Conservation (phyloP, 352 stramenopile genomes). For the Peronospora tabacina region DNA sequence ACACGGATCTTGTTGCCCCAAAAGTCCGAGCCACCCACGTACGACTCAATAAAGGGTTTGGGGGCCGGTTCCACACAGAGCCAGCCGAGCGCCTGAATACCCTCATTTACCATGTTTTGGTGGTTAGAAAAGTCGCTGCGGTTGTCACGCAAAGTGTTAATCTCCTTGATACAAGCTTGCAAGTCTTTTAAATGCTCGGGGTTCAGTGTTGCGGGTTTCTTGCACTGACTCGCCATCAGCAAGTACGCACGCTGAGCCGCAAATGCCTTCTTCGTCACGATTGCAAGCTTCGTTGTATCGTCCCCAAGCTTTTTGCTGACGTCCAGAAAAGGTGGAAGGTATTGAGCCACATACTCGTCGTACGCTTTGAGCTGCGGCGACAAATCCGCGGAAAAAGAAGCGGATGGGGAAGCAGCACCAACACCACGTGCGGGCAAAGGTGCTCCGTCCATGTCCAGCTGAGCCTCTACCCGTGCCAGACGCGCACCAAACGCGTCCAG, state of each 20-base stretch:
- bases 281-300: slow-evolving; percentile 74
- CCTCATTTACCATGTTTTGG: slow-evolving; percentile 86
- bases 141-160: slow-evolving; percentile 75
- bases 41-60: slow-evolving; percentile 93
- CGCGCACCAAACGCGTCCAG: slow-evolving; percentile 75
- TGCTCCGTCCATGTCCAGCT: slow-evolving; percentile 49
- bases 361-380: slow-evolving; percentile 81
- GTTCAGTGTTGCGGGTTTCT: slow-evolving; percentile 83
- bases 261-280: slow-evolving; percentile 86
- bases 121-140: slow-evolving; percentile 78
- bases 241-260: slow-evolving; percentile 87
- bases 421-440: slow-evolving; percentile 5
- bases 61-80: slow-evolving; percentile 79
- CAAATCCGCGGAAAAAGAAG: slow-evolving; percentile 31
- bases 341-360: slow-evolving; percentile 82
- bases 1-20: slow-evolving; percentile 97
- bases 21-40: slow-evolving; percentile 92
- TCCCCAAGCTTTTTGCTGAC: slow-evolving; percentile 69
- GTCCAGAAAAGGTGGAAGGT: slow-evolving; percentile 79
- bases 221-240: slow-evolving; percentile 88
- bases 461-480: slow-evolving; percentile 68
- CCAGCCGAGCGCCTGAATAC: slow-evolving; percentile 78
- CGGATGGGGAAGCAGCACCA: background rate
- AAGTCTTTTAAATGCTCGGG: slow-evolving; percentile 66
- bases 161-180: slow-evolving; percentile 70